These are phyloP conservation scores for Fusarium sp. DNA, from an alignment of 2,329 filamentous ascomycete species.

Conservation along the genomic window DNA sequence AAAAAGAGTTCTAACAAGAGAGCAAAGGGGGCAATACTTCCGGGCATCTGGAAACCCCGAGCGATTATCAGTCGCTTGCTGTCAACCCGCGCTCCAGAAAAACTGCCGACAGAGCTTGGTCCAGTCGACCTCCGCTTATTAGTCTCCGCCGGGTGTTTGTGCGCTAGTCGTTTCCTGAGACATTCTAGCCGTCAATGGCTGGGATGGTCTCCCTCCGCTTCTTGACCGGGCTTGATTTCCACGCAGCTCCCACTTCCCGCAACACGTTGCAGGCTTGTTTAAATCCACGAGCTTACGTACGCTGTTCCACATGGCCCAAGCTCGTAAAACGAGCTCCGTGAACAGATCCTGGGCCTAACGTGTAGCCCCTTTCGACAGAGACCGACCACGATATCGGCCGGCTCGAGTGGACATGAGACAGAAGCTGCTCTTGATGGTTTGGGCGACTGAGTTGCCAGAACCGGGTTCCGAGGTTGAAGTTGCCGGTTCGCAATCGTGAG, in stretches of 20 bases:
- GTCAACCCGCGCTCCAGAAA: conserved; percentile 9
- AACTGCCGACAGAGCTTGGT: conserved; percentile 35
- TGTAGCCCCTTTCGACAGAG: conserved; percentile 16
- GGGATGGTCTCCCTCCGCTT: conserved; percentile 30
- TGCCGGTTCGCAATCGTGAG: conserved; percentile 4
- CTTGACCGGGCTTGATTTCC: conserved; percentile 25
- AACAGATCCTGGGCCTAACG: conserved; percentile 8
- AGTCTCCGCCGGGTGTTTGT: conserved; percentile 33
- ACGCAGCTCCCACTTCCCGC: conserved; percentile 39
- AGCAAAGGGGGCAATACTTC: conserved; percentile 11
- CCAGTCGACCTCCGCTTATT: conserved; percentile 21
- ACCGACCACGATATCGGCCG: neutral
- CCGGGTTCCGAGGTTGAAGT: neutral
- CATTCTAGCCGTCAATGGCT: conserved; percentile 42
- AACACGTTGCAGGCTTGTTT: conserved; percentile 15
- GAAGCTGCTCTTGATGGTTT: neutral
- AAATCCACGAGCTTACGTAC: conserved; percentile 42
- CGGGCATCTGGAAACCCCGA: conserved; percentile 4
- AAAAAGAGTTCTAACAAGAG: neutral
- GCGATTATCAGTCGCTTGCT: neutral
- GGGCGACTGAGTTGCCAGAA: neutral
- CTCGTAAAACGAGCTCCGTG: conserved; percentile 26
- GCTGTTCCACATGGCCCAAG: conserved; percentile 38
- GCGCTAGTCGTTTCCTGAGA: conserved; percentile 45
- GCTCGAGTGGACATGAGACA: neutral